Conservation (phyloP, 257 asterid species). For the Verbascum thapsus region DNA sequence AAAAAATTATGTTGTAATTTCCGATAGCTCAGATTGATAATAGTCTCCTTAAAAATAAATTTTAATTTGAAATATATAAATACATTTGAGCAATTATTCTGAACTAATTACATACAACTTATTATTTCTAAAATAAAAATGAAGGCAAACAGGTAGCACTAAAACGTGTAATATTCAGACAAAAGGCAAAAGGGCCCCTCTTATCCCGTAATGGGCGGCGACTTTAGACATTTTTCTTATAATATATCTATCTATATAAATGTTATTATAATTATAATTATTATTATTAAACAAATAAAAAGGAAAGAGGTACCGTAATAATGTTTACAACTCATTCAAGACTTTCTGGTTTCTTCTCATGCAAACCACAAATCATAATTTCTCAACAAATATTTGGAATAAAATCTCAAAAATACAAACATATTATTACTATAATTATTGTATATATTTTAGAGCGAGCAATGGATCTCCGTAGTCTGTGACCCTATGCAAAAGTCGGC, state of each 20-base stretch:
- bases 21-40: no score
- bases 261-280: not conserved
- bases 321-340: constrained; percentile 13
- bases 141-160: no score
- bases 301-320: not conserved
- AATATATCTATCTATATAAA: not conserved
- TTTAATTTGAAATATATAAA: no score
- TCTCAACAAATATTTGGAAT: not conserved
- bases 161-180: no score
- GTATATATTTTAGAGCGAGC: no score
- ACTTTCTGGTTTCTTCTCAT: constrained; percentile 22
- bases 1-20: no score
- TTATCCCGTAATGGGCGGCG: constrained; percentile 38
- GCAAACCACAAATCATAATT: constrained; percentile 33
- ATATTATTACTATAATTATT: not conserved
- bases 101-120: no score
- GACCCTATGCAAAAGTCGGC: constrained; percentile 27
- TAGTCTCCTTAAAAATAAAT: no score
- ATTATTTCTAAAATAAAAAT: no score
- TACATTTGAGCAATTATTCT: no score
- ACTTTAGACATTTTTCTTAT: constrained; percentile 21
- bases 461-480: constrained; percentile 32
- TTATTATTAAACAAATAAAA: not conserved
- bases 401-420: not conserved
- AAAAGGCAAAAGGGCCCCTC: constrained; percentile 12